phyloP scores from a whole-genome alignment of 2,329 filamentous ascomycete genomes.

The Metarhizium rileyi region DNA sequence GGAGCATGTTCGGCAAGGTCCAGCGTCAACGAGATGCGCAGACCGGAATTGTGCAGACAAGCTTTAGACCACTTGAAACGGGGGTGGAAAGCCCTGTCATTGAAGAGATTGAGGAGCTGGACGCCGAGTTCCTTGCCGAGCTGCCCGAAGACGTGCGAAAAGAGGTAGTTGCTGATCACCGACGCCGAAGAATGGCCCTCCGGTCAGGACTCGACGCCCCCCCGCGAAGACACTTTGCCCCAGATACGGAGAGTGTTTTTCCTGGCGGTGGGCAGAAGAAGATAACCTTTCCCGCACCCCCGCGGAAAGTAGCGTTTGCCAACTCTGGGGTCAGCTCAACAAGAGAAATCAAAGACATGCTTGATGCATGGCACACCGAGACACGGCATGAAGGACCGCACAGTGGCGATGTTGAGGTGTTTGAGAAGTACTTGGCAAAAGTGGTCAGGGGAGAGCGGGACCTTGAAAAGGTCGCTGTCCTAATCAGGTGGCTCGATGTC shows the following conservation, averaged over 20 bases:
- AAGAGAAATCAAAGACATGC: constrained; percentile 60
- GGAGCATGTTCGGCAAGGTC: constrained; percentile 31
- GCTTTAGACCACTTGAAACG: constrained; percentile 45
- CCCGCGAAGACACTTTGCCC: constrained; percentile 13
- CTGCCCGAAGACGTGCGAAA: constrained; percentile 70
- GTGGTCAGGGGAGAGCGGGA: constrained; percentile 71
- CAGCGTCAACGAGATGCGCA: constrained; percentile 44
- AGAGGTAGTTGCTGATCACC: constrained; percentile 70
- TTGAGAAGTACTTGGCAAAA: constrained; percentile 60
- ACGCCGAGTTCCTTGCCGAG: constrained; percentile 68
- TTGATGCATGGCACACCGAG: constrained; percentile 65
- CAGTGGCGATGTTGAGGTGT: constrained; percentile 62
- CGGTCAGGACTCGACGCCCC: constrained; percentile 38
- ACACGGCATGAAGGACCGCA: constrained; percentile 71
- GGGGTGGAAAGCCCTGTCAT: constrained; percentile 16
- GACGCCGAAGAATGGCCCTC: constrained; percentile 44
- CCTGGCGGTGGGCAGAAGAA: constrained; percentile 29
- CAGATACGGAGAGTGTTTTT: constrained; percentile 15
- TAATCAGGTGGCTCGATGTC: constrained; percentile 59
- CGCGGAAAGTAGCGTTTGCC: constrained; percentile 37
- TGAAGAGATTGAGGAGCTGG: constrained; percentile 41
- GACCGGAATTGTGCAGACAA: constrained; percentile 62
- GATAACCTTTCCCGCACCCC: constrained; percentile 37
- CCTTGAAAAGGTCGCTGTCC: constrained; percentile 60
- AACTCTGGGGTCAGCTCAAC: constrained; percentile 30